Conservation (phyloP, 2,329 filamentous ascomycete species). For the Diaporthe helianthi region DNA sequence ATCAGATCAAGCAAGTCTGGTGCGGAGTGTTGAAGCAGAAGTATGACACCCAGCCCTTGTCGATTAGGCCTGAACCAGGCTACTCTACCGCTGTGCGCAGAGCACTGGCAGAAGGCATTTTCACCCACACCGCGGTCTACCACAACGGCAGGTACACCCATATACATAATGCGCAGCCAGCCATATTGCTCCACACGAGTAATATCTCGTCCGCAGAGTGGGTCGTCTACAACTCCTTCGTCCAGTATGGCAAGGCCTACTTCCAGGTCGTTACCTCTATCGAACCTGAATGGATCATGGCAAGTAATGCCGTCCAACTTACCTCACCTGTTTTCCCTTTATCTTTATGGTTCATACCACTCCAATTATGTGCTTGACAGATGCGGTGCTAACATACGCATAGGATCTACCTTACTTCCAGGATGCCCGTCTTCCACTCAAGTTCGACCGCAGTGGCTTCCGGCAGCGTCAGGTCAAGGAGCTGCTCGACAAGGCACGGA, state of each 20-base stretch:
- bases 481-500: no score
- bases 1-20: not conserved
- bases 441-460: not conserved
- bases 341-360: no score
- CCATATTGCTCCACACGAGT: not conserved
- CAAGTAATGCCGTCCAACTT: no score
- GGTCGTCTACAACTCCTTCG: no score
- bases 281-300: no score
- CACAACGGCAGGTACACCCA: not conserved
- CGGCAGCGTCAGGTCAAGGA: no score
- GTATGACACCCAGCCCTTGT: not conserved
- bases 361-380: no score
- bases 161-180: not conserved
- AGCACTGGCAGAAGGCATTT: not conserved
- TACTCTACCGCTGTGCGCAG: not conserved
- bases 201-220: no score
- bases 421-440: not conserved
- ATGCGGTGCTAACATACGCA: not conserved
- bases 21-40: not conserved
- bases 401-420: not conserved
- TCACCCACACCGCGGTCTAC: not conserved
- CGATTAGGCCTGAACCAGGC: not conserved
- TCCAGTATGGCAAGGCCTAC: no score
- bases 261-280: no score
- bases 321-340: no score